Evolutionary conservation across 352 stramenopile species (phyloP).

Genomic region (Phytophthora ohioensis): DNA sequence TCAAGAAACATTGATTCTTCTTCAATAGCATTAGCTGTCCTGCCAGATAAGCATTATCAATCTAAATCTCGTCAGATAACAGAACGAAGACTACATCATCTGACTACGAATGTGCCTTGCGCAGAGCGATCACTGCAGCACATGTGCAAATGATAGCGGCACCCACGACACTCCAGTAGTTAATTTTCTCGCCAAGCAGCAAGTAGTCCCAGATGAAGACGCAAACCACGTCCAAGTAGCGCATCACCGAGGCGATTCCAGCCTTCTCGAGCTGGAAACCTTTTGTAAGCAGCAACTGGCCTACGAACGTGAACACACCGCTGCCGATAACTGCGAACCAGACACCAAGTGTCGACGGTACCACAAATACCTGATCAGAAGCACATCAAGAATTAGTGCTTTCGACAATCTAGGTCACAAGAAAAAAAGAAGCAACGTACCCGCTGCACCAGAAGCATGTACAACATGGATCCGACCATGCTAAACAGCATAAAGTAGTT

Average conservation of each 20-base stretch:
- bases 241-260: slow-evolving; percentile 87
- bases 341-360: slow-evolving; percentile 46
- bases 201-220: slow-evolving; percentile 84
- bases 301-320: slow-evolving; percentile 74
- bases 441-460: slow-evolving; percentile 64
- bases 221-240: slow-evolving; percentile 86
- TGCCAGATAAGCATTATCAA: slow-evolving; percentile 18
- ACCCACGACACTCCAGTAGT: slow-evolving; percentile 76
- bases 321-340: slow-evolving; percentile 64
- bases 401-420: too few relatives aligned
- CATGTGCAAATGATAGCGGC: slow-evolving; percentile 74
- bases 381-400: too few relatives aligned
- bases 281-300: slow-evolving; percentile 77
- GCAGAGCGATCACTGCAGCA: slow-evolving; percentile 69
- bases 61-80: slow-evolving; percentile 18
- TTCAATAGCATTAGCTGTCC: slow-evolving; percentile 14
- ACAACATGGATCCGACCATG: slow-evolving; percentile 51
- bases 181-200: slow-evolving; percentile 70
- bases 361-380: slow-evolving; percentile 48
- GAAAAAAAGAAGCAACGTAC: slow-evolving; percentile 28
- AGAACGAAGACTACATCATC: background rate
- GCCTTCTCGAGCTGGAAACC: slow-evolving; percentile 88
- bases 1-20: slow-evolving; percentile 1
- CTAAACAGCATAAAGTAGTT: slow-evolving; percentile 87
- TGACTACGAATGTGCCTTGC: slow-evolving; percentile 50